A percentile compares a stretch with the other conserved stretches of the same genome.
Conservation (phyloP, 1,284 basidiomycete species). For the Malassezia vespertilionis region DNA sequence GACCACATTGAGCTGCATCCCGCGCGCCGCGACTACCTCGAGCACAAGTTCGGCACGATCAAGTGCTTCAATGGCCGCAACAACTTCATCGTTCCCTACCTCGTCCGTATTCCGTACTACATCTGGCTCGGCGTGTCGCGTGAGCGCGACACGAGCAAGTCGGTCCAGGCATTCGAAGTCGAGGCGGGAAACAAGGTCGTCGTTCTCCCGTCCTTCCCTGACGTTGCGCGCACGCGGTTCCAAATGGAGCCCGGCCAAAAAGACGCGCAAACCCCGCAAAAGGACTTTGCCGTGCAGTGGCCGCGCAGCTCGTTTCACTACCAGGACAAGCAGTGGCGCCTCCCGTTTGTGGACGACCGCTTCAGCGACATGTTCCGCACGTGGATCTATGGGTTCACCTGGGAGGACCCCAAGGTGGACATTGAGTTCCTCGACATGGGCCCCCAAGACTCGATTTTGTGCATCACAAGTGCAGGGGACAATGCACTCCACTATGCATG, state of each 20-base stretch:
- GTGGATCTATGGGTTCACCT: constrained; percentile 64
- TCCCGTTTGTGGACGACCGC: constrained; percentile 66
- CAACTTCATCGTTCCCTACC: constrained; percentile 59
- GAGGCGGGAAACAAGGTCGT: constrained; percentile 57
- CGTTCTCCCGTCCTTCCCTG: constrained; percentile 44
- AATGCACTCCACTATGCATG: constrained; percentile 73
- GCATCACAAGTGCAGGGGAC: constrained; percentile 69
- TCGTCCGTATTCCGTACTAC: constrained; percentile 62
- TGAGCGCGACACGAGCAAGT: constrained; percentile 56
- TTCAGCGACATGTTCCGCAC: constrained; percentile 65
- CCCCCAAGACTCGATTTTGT: constrained; percentile 60
- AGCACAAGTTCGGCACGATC: constrained; percentile 66
- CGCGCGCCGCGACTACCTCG: constrained; percentile 59
- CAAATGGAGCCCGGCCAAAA: constrained; percentile 29
- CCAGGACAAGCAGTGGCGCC: constrained; percentile 54
- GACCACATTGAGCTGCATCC: constrained; percentile 65
- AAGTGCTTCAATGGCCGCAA: constrained; percentile 62
- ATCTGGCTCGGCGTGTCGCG: constrained; percentile 67
- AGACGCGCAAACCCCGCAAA: neutral
- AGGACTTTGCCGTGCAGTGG: constrained; percentile 30
- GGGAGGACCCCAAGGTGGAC: constrained; percentile 71
- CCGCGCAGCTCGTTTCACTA: constrained; percentile 68
- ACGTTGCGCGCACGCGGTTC: constrained; percentile 38
- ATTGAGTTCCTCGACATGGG: constrained; percentile 60
- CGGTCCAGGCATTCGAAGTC: constrained; percentile 59